A percentile compares a stretch with the other conserved stretches of the same genome.
phyloP scores from a whole-genome alignment of 1,284 basidiomycete species.

The Singerocomus rubriflavus region DNA sequence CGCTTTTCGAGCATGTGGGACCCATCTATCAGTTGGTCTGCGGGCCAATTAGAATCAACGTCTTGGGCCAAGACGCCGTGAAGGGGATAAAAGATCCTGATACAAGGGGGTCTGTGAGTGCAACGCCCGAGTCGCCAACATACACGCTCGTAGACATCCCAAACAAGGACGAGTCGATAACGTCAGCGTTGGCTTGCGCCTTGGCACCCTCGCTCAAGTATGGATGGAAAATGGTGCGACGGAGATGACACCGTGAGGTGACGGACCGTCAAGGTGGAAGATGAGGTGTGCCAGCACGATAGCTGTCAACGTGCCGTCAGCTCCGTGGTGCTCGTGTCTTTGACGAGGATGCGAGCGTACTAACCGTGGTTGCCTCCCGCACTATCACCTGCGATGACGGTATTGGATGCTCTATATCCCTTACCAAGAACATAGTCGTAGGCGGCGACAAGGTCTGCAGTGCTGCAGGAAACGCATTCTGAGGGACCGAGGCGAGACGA shows the following conservation, averaged over 20 bases:
- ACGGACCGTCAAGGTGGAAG: conserved; percentile 5
- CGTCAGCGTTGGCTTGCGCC: conserved; percentile 6
- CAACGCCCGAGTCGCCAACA: conserved; percentile 11
- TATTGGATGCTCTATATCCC: conserved; percentile 22
- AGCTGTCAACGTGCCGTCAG: conserved; percentile 12
- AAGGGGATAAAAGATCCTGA: conserved; percentile 20
- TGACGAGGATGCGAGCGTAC: neutral
- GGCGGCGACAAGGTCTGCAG: conserved; percentile 21
- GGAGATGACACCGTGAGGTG: conserved; percentile 10
- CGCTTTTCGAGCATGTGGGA: conserved; percentile 9
- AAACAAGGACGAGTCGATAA: neutral
- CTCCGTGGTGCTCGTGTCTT: too few species aligned
- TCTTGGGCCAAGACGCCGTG: conserved; percentile 21
- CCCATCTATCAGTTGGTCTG: conserved; percentile 16
- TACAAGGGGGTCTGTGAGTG: conserved; percentile 17
- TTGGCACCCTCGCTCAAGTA: conserved; percentile 1
- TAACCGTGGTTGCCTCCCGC: conserved; percentile 26
- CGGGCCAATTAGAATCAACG: conserved; percentile 24
- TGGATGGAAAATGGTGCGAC: conserved; percentile 13
- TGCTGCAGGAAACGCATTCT: conserved; percentile 26
- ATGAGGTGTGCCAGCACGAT: conserved; percentile 24
- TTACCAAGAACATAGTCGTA: conserved; percentile 26
- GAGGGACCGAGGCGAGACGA: conserved; percentile 22
- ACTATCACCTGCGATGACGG: conserved; percentile 25
- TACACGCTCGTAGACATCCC: conserved; percentile 1